A percentile compares a stretch with the other conserved stretches of the same genome.
Conservation (phyloP, 2,329 filamentous ascomycete genomes). For the Cercospora nicotianae region DNA sequence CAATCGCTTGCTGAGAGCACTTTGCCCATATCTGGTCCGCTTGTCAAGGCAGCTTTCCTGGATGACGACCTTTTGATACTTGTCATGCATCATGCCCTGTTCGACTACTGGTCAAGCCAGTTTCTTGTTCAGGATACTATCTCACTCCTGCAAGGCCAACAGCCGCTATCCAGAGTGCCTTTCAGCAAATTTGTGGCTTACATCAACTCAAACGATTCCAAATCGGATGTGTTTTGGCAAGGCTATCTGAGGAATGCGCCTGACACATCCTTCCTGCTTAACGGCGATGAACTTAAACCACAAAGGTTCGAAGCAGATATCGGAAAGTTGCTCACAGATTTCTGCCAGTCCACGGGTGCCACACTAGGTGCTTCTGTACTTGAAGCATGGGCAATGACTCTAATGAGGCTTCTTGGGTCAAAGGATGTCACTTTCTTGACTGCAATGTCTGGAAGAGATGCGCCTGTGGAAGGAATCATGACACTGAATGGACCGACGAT, state of each 20-base stretch:
- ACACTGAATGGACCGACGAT: neutral
- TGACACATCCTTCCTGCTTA: neutral
- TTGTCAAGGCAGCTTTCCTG: neutral
- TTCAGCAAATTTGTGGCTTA: neutral
- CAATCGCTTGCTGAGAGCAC: neutral
- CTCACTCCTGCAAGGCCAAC: neutral
- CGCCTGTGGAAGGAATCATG: neutral
- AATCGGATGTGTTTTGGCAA: neutral
- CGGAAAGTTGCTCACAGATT: neutral
- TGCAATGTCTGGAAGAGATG: neutral
- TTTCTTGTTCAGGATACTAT: conserved; percentile 43
- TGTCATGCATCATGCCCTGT: conserved; percentile 7
- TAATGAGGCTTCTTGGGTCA: neutral
- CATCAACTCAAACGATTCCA: neutral
- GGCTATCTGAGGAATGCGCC: neutral
- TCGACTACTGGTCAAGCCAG: conserved; percentile 37
- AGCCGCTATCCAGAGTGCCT: neutral
- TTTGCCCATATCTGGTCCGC: neutral
- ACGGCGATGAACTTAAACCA: neutral
- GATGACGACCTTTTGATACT: neutral
- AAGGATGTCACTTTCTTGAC: neutral
- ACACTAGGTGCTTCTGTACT: neutral
- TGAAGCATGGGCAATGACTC: neutral
- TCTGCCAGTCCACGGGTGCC: neutral
- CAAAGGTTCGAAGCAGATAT: neutral